These are phyloP conservation scores for Penicillium hordei DNA, from an alignment of 2,329 filamentous ascomycete species.

Conservation along the genomic window DNA sequence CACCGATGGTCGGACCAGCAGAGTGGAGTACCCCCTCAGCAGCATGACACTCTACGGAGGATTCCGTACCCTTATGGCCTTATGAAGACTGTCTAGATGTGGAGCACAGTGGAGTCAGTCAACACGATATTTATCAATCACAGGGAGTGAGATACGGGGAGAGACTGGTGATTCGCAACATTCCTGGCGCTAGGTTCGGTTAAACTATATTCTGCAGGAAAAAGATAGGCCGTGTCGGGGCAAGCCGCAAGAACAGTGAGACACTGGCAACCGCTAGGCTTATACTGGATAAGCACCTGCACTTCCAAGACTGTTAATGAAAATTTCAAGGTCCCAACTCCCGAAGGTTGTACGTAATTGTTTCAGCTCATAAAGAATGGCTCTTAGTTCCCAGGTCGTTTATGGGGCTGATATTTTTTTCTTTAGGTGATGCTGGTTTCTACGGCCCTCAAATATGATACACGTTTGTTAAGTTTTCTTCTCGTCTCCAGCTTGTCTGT, in stretches of 20 bases:
- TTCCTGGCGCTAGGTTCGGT: not conserved
- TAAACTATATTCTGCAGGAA: not conserved
- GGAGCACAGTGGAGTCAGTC: not conserved
- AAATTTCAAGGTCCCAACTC: not conserved
- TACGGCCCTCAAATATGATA: not conserved
- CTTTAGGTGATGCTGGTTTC: not conserved
- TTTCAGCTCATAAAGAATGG: not conserved
- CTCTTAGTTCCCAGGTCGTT: not conserved
- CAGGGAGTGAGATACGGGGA: not conserved
- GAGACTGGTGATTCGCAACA: not conserved
- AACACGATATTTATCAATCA: not conserved
- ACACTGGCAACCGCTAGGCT: slow-evolving; percentile 1
- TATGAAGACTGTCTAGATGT: not conserved
- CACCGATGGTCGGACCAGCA: not conserved
- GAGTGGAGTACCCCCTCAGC: slow-evolving; percentile 3
- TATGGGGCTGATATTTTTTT: not conserved
- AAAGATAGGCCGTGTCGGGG: not conserved
- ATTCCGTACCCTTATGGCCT: too few species aligned
- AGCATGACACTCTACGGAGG: not conserved
- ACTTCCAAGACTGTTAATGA: not conserved
- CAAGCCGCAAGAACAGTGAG: slow-evolving; percentile 1
- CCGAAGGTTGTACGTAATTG: slow-evolving; percentile 2
- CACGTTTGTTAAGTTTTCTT: not conserved
- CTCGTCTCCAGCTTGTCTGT: not conserved
- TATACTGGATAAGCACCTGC: slow-evolving; percentile 1